phyloP scores from a whole-genome alignment of 441 rosid genomes.

The Brassica hybrid region DNA sequence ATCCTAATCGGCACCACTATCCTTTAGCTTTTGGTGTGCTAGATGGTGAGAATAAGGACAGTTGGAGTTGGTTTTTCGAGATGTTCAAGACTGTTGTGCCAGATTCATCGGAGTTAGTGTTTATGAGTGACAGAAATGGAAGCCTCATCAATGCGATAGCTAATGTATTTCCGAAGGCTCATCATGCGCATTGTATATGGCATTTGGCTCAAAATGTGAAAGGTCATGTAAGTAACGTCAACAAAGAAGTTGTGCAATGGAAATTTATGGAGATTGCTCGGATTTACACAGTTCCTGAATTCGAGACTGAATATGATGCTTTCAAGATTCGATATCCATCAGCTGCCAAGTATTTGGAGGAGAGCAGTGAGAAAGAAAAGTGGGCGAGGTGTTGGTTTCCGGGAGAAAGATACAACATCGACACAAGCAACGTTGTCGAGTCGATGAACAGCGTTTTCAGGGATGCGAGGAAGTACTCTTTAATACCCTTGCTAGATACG shows the following conservation, averaged over 20 bases:
- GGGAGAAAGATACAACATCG: neutral
- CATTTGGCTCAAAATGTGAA: neutral
- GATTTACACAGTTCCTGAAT: neutral
- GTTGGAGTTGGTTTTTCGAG: neutral
- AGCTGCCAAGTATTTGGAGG: neutral
- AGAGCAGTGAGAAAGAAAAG: neutral
- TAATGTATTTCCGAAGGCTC: neutral
- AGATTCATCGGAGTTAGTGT: neutral
- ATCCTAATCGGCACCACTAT: neutral
- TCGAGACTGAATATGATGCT: neutral
- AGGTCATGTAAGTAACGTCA: neutral
- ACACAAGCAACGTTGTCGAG: neutral
- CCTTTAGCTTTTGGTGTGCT: neutral
- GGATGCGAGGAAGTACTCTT: neutral
- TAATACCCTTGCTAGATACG: neutral
- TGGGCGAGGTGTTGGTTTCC: neutral
- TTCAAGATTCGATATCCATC: neutral
- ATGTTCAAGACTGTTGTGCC: neutral
- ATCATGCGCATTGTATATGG: neutral
- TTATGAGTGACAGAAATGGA: conserved; percentile 2
- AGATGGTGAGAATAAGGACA: neutral
- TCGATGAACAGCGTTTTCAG: neutral
- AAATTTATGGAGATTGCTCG: neutral
- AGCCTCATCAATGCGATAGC: neutral
- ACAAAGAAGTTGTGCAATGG: neutral